phyloP scores from a whole-genome alignment of 2,329 filamentous ascomycete species.

The Lasiodiplodia sp. region DNA sequence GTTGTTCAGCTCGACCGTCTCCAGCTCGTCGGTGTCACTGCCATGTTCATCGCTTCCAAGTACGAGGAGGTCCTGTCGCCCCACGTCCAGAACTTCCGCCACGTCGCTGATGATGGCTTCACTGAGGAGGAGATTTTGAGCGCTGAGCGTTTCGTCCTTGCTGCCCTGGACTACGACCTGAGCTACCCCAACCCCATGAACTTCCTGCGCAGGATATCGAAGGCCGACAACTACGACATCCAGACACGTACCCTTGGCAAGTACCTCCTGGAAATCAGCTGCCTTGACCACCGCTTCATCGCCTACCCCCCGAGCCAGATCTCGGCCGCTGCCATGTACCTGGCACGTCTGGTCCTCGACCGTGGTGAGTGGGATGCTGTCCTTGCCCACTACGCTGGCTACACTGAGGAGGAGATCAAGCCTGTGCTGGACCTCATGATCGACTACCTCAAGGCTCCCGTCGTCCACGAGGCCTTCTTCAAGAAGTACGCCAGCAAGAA shows the following conservation, averaged over 20 bases:
- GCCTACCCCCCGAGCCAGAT: slow-evolving; percentile 86
- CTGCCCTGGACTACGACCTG: slow-evolving; percentile 91
- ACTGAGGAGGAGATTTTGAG: slow-evolving; percentile 93
- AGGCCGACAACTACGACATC: slow-evolving; percentile 99
- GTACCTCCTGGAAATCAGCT: slow-evolving; percentile 96
- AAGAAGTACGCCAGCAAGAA: slow-evolving; percentile 99
- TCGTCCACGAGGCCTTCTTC: slow-evolving; percentile 96
- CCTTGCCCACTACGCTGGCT: slow-evolving; percentile 88
- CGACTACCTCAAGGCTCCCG: slow-evolving; percentile 90
- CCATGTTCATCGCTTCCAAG: slow-evolving; percentile 99
- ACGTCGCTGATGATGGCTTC: slow-evolving; percentile 96
- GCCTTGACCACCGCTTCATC: slow-evolving; percentile 95
- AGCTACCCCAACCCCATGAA: slow-evolving; percentile 99
- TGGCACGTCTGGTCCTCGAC: slow-evolving; percentile 87
- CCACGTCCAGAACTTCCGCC: slow-evolving; percentile 95
- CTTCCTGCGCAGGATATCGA: slow-evolving; percentile 97
- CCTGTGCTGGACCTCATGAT: slow-evolving; percentile 95
- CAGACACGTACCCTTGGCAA: slow-evolving; percentile 96
- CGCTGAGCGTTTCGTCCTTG: slow-evolving; percentile 94
- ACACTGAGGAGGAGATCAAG: slow-evolving; percentile 89
- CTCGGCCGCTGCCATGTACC: slow-evolving; percentile 92
- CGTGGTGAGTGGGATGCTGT: slow-evolving; percentile 92
- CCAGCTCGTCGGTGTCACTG: slow-evolving; percentile 94
- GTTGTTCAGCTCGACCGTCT: slow-evolving; percentile 95
- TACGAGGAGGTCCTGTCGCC: slow-evolving; percentile 98